phyloP scores from a whole-genome alignment of 1,284 basidiomycete genomes.

The Moesziomyces parantarcticus region DNA sequence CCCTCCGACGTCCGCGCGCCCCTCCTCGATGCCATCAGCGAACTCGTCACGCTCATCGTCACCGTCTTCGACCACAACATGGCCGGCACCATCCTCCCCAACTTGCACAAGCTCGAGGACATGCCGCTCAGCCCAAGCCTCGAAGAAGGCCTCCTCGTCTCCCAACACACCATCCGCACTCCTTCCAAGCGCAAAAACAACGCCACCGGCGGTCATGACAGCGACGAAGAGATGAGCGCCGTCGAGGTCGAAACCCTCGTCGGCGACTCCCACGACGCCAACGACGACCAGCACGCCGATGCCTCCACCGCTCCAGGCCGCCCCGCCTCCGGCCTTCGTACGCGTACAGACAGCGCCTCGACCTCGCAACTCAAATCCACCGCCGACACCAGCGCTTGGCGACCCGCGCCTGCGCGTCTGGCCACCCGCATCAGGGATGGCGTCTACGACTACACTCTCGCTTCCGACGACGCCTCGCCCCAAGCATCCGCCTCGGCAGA shows the following conservation, averaged over 20 bases:
- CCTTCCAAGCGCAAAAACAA: conserved; percentile 38
- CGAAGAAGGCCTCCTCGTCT: conserved; percentile 16
- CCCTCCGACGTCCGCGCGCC: conserved; percentile 75
- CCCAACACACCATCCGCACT: conserved; percentile 22
- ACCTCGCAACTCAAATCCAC: conserved; percentile 14
- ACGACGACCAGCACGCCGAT: conserved; percentile 11
- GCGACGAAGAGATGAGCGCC: conserved; percentile 48
- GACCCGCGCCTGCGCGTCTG: conserved; percentile 10
- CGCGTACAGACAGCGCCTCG: conserved; percentile 19
- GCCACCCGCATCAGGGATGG: conserved; percentile 1
- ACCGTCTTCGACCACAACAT: conserved; percentile 86
- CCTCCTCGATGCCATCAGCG: conserved; percentile 79
- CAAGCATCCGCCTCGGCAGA: conserved; percentile 11
- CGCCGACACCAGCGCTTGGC: conserved; percentile 22
- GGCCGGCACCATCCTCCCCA: conserved; percentile 74
- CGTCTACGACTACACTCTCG: conserved; percentile 8
- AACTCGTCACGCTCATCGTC: conserved; percentile 84
- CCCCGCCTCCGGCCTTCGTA: conserved; percentile 13
- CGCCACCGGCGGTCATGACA: conserved; percentile 26
- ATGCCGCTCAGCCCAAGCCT: conserved; percentile 74
- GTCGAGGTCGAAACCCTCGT: conserved; percentile 46
- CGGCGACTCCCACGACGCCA: conserved; percentile 39
- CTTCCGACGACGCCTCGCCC: conserved; percentile 5
- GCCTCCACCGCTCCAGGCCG: conserved; percentile 2
- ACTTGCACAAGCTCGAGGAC: conserved; percentile 72